Evolutionary conservation across 805 yeast species (phyloP).

Genomic region (Myxozyma mucilagina): DNA sequence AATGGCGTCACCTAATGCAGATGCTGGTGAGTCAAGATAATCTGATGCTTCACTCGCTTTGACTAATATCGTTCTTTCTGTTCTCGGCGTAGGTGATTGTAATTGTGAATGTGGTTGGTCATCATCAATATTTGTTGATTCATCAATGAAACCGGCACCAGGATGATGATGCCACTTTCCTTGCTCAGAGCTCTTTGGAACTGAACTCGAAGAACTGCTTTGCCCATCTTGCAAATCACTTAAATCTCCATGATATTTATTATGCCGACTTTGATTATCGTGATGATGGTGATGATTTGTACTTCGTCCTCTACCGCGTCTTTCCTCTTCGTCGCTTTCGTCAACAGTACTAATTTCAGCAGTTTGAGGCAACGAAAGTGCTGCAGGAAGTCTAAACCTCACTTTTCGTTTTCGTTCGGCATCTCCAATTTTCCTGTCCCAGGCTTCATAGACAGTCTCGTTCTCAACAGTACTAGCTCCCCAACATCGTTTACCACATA

Average conservation of each 20-base stretch:
- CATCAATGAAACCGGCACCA: neutral
- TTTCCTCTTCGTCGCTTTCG: neutral
- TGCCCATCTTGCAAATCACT: neutral
- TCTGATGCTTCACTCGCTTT: neutral
- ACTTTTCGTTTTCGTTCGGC: constrained; percentile 2
- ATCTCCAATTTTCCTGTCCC: constrained; percentile 26
- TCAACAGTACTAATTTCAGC: neutral
- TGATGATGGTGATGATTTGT: neutral
- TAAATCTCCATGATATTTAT: too few relatives aligned
- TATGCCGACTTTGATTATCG: neutral
- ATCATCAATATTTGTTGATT: neutral
- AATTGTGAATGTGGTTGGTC: neutral
- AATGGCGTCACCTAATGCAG: constrained; percentile 1
- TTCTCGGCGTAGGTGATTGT: neutral
- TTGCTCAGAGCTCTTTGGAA: constrained; percentile 3
- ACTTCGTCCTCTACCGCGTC: neutral
- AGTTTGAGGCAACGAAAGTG: neutral
- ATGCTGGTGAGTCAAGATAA: neutral
- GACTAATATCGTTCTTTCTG: neutral
- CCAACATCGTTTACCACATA: constrained; percentile 33
- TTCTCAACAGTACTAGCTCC: constrained; percentile 28
- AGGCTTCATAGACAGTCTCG: constrained; percentile 19
- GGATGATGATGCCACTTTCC: constrained; percentile 11
- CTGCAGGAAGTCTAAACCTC: constrained; percentile 1
- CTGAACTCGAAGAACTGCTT: neutral